Percentiles rank a stretch among this genome's conserved stretches.
Conservation (phyloP, 306 rosid genomes). For the Macrotyloma uniflorum region DNA sequence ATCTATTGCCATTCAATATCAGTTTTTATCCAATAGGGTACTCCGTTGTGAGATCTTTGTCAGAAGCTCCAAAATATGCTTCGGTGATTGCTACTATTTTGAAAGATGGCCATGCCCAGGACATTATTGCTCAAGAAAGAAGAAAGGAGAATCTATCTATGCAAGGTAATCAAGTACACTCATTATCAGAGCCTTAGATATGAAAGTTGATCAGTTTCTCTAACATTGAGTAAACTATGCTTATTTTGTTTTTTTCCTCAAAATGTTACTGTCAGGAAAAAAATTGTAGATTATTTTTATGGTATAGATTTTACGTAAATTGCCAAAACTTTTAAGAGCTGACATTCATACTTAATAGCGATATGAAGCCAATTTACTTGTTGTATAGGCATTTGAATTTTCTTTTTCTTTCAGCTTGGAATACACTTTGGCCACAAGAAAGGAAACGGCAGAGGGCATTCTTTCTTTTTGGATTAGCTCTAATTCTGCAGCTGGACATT, state of each 20-base stretch:
- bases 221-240: not conserved
- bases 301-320: constrained; percentile 14
- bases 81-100: constrained; percentile 80
- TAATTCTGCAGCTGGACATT: constrained; percentile 81
- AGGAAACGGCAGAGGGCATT: constrained; percentile 95
- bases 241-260: constrained; percentile 12
- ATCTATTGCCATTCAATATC: constrained; percentile 16
- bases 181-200: constrained; percentile 27
- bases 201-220: not conserved
- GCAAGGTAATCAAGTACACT: constrained; percentile 64
- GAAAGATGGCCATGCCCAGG: constrained; percentile 56
- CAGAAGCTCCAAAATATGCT: constrained; percentile 97
- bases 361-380: not conserved
- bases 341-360: not conserved
- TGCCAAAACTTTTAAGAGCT: constrained; percentile 1
- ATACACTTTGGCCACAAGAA: constrained; percentile 95
- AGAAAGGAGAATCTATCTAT: constrained; percentile 65
- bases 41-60: constrained; percentile 97
- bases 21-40: constrained; percentile 62
- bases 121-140: constrained; percentile 39
- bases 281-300: constrained; percentile 1
- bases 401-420: constrained; percentile 71
- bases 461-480: constrained; percentile 93
- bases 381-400: constrained; percentile 12
- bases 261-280: not conserved